phyloP scores from a whole-genome alignment of 2,329 filamentous ascomycete genomes.

The Ramularia endophylla region DNA sequence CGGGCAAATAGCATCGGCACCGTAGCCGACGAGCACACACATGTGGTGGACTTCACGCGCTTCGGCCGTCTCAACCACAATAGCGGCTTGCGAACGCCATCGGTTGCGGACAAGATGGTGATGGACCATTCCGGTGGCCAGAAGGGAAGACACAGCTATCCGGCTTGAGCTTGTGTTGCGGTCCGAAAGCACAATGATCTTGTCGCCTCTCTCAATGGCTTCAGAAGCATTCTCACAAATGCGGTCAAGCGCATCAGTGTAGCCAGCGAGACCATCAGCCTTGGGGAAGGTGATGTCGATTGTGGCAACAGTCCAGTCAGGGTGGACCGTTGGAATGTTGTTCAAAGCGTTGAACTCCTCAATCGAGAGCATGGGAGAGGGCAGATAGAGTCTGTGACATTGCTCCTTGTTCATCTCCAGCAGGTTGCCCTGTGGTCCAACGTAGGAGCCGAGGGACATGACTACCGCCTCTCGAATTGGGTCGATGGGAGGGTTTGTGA shows the following conservation, averaged over 20 bases:
- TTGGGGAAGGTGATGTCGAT: constrained; percentile 96
- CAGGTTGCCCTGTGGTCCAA: constrained; percentile 91
- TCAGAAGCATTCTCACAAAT: constrained; percentile 82
- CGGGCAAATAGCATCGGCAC: constrained; percentile 88
- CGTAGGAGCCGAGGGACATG: constrained; percentile 96
- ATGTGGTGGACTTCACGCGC: constrained; percentile 97
- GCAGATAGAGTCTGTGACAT: constrained; percentile 77
- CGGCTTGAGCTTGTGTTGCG: constrained; percentile 76
- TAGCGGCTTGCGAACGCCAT: constrained; percentile 81
- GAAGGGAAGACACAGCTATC: constrained; percentile 75
- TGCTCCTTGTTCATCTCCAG: constrained; percentile 89
- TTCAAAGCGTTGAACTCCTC: constrained; percentile 85
- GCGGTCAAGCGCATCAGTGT: constrained; percentile 77
- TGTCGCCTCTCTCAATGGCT: constrained; percentile 76
- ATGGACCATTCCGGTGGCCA: constrained; percentile 90
- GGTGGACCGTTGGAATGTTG: constrained; percentile 66
- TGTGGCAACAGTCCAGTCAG: constrained; percentile 78
- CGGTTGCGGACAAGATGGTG: constrained; percentile 94
- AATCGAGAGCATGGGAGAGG: constrained; percentile 82
- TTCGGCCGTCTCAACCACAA: constrained; percentile 88
- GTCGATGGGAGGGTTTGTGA: constrained; percentile 96
- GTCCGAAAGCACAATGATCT: constrained; percentile 84
- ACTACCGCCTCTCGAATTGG: constrained; percentile 96
- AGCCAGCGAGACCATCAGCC: constrained; percentile 72
- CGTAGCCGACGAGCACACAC: constrained; percentile 95